Evolutionary conservation across 331 rosid genomes (phyloP).

Genomic region (Malus hybrid): DNA sequence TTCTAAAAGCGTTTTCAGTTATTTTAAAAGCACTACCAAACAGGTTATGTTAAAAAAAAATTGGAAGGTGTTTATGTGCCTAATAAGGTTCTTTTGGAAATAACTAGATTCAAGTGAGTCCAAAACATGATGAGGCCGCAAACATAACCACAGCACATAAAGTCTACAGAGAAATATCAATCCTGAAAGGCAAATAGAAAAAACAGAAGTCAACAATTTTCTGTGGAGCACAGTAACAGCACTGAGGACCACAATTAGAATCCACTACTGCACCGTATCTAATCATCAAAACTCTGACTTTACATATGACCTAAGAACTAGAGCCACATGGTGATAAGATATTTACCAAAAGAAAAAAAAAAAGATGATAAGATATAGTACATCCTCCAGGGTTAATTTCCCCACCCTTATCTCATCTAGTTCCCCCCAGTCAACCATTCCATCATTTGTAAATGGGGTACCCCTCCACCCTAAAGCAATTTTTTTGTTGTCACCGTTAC

Average conservation of each 20-base stretch:
- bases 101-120: slow-evolving; percentile 3
- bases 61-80: neutral
- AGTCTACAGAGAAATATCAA: slow-evolving; percentile 1
- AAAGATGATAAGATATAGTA: neutral
- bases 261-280: slow-evolving; percentile 7
- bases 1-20: accelerated
- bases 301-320: slow-evolving; percentile 3
- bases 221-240: slow-evolving; percentile 14
- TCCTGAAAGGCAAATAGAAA: slow-evolving; percentile 1
- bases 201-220: slow-evolving; percentile 1
- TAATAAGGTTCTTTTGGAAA: neutral
- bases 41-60: neutral
- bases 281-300: slow-evolving; percentile 20
- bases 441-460: neutral
- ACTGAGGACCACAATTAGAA: slow-evolving; percentile 17
- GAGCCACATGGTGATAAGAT: slow-evolving; percentile 6
- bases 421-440: neutral
- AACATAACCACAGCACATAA: slow-evolving; percentile 9
- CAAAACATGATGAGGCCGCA: slow-evolving; percentile 6
- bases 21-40: no score
- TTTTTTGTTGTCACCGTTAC: no score
- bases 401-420: neutral
- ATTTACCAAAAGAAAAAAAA: no score
- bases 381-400: slow-evolving; percentile 3
- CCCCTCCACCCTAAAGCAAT: neutral